These are phyloP conservation scores for Leptographium procerum DNA, from an alignment of 2,329 filamentous ascomycete species.

Conservation along the genomic window DNA sequence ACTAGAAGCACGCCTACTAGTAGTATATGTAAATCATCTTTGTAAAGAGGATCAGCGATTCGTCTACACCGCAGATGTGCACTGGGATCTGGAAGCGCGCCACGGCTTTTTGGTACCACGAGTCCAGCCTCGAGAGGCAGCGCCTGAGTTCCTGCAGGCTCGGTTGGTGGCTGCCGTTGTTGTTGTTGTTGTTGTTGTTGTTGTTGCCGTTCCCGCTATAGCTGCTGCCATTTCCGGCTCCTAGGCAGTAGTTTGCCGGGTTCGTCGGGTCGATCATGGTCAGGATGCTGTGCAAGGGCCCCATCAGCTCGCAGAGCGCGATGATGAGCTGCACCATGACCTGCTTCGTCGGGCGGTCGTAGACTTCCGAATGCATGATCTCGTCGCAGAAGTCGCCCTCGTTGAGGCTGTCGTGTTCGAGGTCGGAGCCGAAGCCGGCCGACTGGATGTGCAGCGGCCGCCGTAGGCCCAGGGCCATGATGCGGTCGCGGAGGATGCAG, in stretches of 20 bases:
- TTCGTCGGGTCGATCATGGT: not conserved
- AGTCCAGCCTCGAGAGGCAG: not conserved
- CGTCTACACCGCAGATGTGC: not conserved
- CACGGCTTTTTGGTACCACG: not conserved
- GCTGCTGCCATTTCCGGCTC: too few species aligned
- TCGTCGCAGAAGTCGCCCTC: conserved; percentile 73
- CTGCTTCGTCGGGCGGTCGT: conserved; percentile 5
- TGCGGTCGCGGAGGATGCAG: conserved; percentile 83
- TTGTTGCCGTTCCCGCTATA: too few species aligned
- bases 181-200: too few species aligned
- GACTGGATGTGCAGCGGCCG: conserved; percentile 84
- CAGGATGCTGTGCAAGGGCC: not conserved
- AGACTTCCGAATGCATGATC: conserved; percentile 15
- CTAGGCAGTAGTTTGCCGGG: too few species aligned
- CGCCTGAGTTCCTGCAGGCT: not conserved
- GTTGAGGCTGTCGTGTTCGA: conserved; percentile 57
- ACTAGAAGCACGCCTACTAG: not conserved
- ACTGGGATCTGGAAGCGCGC: not conserved
- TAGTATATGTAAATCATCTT: conserved; percentile 1
- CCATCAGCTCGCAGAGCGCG: conserved; percentile 4
- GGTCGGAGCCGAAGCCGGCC: conserved; percentile 85
- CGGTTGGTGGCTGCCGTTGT: not conserved
- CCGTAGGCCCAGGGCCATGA: conserved; percentile 87
- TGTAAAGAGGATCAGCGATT: conserved; percentile 1
- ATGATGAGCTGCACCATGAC: conserved; percentile 3